Conservation (phyloP, 345 rosid species). For the Laguncularia racemosa region DNA sequence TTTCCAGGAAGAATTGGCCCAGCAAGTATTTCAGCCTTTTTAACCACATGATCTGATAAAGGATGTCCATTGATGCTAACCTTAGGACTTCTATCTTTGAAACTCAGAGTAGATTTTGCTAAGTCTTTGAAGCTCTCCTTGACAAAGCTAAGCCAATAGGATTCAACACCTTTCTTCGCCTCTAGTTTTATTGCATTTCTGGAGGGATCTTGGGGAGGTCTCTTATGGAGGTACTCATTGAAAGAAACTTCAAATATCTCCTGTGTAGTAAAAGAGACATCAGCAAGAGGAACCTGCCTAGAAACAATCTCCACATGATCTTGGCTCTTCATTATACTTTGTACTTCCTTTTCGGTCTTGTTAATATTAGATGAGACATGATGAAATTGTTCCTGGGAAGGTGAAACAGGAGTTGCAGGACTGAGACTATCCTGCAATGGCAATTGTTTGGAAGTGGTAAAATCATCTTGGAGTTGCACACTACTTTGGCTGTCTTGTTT, state of each 20-base stretch:
- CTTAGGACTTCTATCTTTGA: conserved; percentile 36
- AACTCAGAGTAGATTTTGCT: conserved; percentile 43
- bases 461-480: no score
- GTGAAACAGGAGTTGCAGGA: no score
- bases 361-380: no score
- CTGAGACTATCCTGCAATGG: no score
- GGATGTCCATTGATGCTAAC: conserved; percentile 58
- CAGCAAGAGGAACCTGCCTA: no score
- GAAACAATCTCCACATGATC: no score
- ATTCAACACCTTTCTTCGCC: conserved; percentile 42
- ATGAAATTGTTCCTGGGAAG: no score
- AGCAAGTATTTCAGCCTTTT: conserved; percentile 73
- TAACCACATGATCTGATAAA: conserved; percentile 52
- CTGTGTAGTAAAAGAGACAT: no score
- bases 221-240: conserved; percentile 45
- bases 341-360: no score
- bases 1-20: conserved; percentile 81
- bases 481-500: no score
- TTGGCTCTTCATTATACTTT: no score
- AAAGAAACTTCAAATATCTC: conserved; percentile 15
- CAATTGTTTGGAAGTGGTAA: no score
- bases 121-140: conserved; percentile 81
- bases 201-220: conserved; percentile 51
- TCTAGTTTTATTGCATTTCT: conserved; percentile 41
- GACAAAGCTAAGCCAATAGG: conserved; percentile 55